Evolutionary conservation across 495 filamentous ascomycete species (phyloP), one percentile per base, ranked within the genome.

Genomic region (Chaetomium cochliodes): DNA sequence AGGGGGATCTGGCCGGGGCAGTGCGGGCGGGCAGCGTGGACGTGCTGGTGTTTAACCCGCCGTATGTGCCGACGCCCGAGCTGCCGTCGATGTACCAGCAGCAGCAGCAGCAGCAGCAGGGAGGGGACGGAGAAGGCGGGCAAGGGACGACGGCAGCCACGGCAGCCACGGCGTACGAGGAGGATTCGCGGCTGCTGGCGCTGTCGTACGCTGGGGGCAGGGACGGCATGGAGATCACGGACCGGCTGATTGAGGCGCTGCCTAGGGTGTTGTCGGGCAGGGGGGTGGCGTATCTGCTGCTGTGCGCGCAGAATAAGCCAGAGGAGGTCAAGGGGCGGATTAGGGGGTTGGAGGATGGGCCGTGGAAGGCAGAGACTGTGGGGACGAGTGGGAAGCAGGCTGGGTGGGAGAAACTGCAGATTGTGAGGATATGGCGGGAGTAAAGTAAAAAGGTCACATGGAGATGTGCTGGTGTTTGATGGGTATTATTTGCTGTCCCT

Each of bases 1-100:
- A 83, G 20, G 86, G 83, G 5, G 89, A 97, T 69, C 81, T 98
- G 0, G 76, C 79, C 11, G 72, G 81, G 15, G 76, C 87, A 2
- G 62, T 97, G 7, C 79, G 82, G 2, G 67, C 76, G 0, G 76
- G 81, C 3, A 70, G 72, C 42, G 85, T 96, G 0, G 94, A 98
- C 72, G 83, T 98, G 25, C 79, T 98, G 33, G 82, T 98, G 39
- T 98, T 98, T 82, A 98, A 98, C 72, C 94, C 94, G 41, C 94
- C 94, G 0, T 98, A 98, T 69, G 94, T 98, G 8, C 94, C 94
- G 6, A 93, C 92, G 1, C 77, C 84, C 18, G 83, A 85, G n/a
- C 69, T 96, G 30, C 93, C 76, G 11, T 62, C 84, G 2, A 79
- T 77, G 12, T 23, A 50, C 18, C 26, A 33, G 18, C n/a, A n/a